Evolutionary conservation across 129 eudicot species (phyloP), one percentile per base, ranked within the genome.

Genomic region (Flaveria sonorensis): DNA sequence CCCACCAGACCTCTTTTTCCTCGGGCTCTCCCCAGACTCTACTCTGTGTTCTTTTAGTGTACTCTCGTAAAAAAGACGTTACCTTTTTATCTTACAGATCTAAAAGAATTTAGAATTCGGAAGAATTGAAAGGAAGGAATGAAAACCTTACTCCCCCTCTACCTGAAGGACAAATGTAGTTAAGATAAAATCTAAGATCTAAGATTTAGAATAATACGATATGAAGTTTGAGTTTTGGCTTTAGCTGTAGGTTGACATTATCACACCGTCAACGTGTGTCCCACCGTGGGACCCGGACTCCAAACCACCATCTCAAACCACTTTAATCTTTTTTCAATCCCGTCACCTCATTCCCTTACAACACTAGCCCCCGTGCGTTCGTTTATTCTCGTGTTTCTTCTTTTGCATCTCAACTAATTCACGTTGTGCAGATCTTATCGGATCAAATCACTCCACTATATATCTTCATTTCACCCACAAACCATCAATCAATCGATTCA

Each of bases 251-350:
- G 62, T 13, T 8, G 62, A 55, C 21, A 19, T 55, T 55, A 55
- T 19, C 62, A 13, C 18, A 55, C 9, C 62, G 28, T 56, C 62
- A 59, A 59, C 65, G 32, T 59, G 57, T 74, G 56, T 23, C 74
- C 56, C 56, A 67, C 52, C 14, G 24, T 16, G 39, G 80, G 56
- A 67, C 55, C 74, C 74, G 81, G 81, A 77, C 42, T 77, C 81
- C 52, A 77, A 74, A 53, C 57, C 46, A 53, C 74, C 53, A 55
- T 53, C 61, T 39, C 52, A 24, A 77, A 77, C 68, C 81, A 67
- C 6, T 14, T 51, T 52, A 77, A 77, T 56, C 3, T 43, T 53
- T 52, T 64, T 64, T 64, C 73, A 64, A 65, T 50, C 50, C 73
- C 65, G 73, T 30, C 10, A 51, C 65, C 36, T 19, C 73, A 18